Conservation (phyloP, 805 yeast genomes). For the Pichia nanzhaoensis region DNA sequence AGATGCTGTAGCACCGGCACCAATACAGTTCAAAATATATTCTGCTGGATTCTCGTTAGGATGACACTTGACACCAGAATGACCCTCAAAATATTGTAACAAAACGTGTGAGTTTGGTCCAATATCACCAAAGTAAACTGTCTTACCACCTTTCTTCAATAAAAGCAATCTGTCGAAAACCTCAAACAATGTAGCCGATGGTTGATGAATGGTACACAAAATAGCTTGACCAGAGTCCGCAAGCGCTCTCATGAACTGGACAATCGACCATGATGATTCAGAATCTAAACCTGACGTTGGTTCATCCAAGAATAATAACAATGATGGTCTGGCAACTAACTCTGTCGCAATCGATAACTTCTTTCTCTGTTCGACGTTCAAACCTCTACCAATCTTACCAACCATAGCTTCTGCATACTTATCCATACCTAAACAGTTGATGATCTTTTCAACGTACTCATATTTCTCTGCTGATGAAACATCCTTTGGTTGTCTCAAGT, state of each 20-base stretch:
- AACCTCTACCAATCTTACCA: conserved; percentile 41
- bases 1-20: conserved; percentile 75
- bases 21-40: conserved; percentile 66
- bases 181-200: conserved; percentile 40
- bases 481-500: conserved; percentile 40
- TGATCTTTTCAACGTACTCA: conserved; percentile 38
- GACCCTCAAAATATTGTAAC: conserved; percentile 40
- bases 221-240: conserved; percentile 51
- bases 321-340: conserved; percentile 46
- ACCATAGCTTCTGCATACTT: conserved; percentile 46
- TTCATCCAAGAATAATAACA: conserved; percentile 49
- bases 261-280: conserved; percentile 53
- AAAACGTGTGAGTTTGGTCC: conserved; percentile 39
- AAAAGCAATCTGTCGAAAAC: conserved; percentile 33
- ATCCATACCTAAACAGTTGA: conserved; percentile 36
- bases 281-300: conserved; percentile 55
- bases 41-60: conserved; percentile 67
- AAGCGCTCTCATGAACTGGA: conserved; percentile 41
- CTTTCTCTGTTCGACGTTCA: conserved; percentile 51
- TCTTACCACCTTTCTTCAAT: conserved; percentile 45
- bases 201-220: conserved; percentile 52
- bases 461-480: conserved; percentile 36
- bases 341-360: conserved; percentile 49
- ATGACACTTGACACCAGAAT: conserved; percentile 63
- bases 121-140: conserved; percentile 50